Evolutionary conservation across 257 asterid species (phyloP).

Genomic region (Solanum appendiculatum): DNA sequence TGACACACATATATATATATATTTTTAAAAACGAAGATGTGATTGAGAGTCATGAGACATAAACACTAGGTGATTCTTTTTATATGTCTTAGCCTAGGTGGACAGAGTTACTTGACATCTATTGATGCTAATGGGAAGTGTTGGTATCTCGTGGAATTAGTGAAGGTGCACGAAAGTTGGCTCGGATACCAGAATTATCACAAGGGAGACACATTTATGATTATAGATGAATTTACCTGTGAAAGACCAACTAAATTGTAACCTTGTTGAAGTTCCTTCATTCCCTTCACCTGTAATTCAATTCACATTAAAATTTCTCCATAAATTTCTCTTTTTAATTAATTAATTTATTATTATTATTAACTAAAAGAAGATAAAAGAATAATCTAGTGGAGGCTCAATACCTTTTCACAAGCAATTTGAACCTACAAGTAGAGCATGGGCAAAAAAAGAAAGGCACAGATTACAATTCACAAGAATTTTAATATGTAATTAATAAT

Average conservation of each 20-base stretch:
- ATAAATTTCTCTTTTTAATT: not conserved
- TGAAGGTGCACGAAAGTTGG: not conserved
- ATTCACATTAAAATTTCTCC: not conserved
- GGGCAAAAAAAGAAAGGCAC: not conserved
- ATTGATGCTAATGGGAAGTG: too few species aligned
- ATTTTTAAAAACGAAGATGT: rapidly evolving
- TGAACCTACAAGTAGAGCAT: conserved; percentile 5
- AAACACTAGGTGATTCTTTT: too few species aligned
- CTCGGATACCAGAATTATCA: not conserved
- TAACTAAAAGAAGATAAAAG: not conserved
- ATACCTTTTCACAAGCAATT: conserved; percentile 8
- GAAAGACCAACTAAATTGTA: conserved; percentile 22
- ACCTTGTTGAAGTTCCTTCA: conserved; percentile 6
- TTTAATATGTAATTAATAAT: not conserved
- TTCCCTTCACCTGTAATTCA: conserved; percentile 5
- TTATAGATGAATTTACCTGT: conserved; percentile 6
- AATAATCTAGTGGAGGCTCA: not conserved
- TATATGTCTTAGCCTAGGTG: not conserved
- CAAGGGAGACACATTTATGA: not conserved
- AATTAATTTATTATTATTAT: too few species aligned
- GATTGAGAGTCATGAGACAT: not conserved
- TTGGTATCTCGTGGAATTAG: too few species aligned
- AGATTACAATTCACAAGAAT: not conserved
- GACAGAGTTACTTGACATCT: too few species aligned
- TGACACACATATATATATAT: too few species aligned